phyloP scores from a whole-genome alignment of 148 eudicot species.

The Fagopyrum homotropicum region DNA sequence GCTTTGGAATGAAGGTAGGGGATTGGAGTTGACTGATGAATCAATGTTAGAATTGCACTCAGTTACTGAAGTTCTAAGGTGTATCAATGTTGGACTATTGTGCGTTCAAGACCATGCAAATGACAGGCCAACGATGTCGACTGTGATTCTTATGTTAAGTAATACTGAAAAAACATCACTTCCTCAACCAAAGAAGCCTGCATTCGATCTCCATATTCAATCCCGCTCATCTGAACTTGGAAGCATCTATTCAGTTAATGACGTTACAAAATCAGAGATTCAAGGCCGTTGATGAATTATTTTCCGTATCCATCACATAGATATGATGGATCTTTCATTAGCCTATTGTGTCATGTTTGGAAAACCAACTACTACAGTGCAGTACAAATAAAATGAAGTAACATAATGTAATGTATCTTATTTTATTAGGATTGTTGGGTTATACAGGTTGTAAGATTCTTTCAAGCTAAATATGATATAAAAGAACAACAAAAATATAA shows the following conservation, averaged over 20 bases:
- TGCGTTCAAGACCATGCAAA: conserved; percentile 29
- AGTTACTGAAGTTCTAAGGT: conserved; percentile 18
- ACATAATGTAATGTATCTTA: too few species aligned
- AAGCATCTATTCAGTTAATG: neutral
- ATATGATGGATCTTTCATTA: too few species aligned
- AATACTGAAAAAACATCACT: neutral
- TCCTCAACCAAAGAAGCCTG: neutral
- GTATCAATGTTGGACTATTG: conserved; percentile 24
- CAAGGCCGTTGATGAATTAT: neutral
- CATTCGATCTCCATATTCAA: neutral
- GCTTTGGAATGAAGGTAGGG: conserved; percentile 23
- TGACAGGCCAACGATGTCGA: conserved; percentile 33
- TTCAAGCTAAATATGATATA: too few species aligned
- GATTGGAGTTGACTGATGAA: conserved; percentile 14
- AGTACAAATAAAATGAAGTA: too few species aligned
- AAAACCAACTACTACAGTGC: too few species aligned
- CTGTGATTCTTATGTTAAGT: conserved; percentile 2
- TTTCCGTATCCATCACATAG: too few species aligned
- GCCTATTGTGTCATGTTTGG: too few species aligned
- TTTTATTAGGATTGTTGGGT: too few species aligned
- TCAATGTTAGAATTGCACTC: neutral
- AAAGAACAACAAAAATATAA: too few species aligned
- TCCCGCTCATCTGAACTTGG: neutral
- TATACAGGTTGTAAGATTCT: too few species aligned
- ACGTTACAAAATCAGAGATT: neutral